Evolutionary conservation across 441 rosid genomes (phyloP), one percentile per base, ranked within the genome.

Genomic region (Arabidopsis lyrata): DNA sequence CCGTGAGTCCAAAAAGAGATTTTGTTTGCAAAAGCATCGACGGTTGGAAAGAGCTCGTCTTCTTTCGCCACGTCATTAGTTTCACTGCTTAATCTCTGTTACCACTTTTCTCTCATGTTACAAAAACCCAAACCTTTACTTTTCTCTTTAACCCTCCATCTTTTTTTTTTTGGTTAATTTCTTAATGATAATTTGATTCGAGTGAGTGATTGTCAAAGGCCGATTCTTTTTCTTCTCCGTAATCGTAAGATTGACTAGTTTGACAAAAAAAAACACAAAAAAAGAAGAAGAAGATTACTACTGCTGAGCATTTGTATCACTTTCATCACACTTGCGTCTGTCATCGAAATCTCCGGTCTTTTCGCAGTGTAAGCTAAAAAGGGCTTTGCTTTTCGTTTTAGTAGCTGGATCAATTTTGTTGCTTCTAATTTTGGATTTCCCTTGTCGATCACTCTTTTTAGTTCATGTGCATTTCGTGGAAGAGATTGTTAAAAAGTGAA

Each of bases 51-150:
- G 66, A 73, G 57, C 59, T 78, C 87, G 84, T 80, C 44, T 54
- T 44, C 67, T 39, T 63, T 16, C 42, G 86, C 83, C 86, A 82
- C 80, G 84, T 81, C 84, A 78, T 14, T 24, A n/a, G 41, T 22
- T 22, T 22, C 27, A 22, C 27, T 22, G 27, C 27, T 22, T 22
- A 66, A 78, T 78, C 67, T 24, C 87, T 72, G 75, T 81, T 77
- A 55, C 75, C 47, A n/a, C n/a, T n/a, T n/a, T n/a, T n/a, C n/a
- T n/a, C n/a, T n/a, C n/a, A n/a, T n/a, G n/a, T n/a, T n/a, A n/a
- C n/a, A n/a, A n/a, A 13, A 14, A 42, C 0, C 5, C 5, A 10
- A 11, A 39, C 7, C 47, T 42, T 41, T 45, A 49, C 8, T 45
- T 29, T 7, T 39, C 9, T 20, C 5, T 66, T 50, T 8, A 13